Conservation (phyloP, 192 early-diverging fungal genomes). For the Rhizoclosmatium globosum region DNA sequence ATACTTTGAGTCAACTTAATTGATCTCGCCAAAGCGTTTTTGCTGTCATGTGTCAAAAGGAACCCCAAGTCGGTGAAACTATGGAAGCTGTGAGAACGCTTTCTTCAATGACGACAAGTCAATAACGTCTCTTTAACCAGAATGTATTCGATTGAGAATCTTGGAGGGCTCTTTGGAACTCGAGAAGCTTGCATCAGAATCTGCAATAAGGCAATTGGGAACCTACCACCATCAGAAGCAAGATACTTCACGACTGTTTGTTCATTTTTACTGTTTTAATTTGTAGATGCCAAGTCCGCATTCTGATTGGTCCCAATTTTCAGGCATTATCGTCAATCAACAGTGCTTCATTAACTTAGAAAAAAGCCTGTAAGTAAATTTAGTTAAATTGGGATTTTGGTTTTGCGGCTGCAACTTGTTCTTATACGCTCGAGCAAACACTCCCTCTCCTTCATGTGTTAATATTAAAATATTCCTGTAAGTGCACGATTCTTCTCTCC, state of each 20-base stretch:
- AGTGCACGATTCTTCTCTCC: too few relatives aligned
- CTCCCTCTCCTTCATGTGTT: too few relatives aligned
- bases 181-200: not conserved
- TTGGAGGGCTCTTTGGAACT: conserved; percentile 27
- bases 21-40: not conserved
- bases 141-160: conserved; percentile 5
- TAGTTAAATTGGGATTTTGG: not conserved
- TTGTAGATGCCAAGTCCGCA: not conserved
- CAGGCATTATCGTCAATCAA: not conserved
- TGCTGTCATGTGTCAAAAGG: not conserved
- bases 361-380: not conserved
- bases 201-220: not conserved
- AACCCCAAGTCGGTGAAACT: conserved; percentile 5
- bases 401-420: not conserved
- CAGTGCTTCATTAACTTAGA: not conserved
- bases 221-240: not conserved
- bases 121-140: not conserved
- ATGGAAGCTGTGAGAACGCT: conserved; percentile 9
- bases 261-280: not conserved
- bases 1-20: conserved; percentile 22
- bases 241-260: not conserved
- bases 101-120: not conserved
- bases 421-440: not conserved
- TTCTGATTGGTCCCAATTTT: not conserved
- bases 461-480: too few relatives aligned